These are phyloP conservation scores for Tetraselmis striata DNA, from an alignment of 139 green algal species.

Conservation along the genomic window DNA sequence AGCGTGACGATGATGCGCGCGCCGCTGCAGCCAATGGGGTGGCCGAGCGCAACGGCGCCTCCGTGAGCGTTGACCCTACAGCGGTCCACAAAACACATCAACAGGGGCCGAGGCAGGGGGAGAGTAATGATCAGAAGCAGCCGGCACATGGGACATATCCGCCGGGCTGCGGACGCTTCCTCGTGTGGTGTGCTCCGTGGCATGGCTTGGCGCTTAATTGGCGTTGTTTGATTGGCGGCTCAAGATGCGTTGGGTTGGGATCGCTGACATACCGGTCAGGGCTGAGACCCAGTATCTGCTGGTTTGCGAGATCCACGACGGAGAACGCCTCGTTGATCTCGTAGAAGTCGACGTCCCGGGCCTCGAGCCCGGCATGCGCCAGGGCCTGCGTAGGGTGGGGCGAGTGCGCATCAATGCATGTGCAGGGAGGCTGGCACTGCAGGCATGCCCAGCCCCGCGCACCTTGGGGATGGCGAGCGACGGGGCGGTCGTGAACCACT, in stretches of 20 bases:
- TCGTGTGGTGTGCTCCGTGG: no score
- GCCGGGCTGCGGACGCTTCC: no score
- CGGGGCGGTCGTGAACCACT: slow-evolving; percentile 76
- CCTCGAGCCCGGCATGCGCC: slow-evolving; percentile 25
- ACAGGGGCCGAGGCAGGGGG: no score
- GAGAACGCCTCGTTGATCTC: slow-evolving; percentile 94
- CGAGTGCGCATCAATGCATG: no score
- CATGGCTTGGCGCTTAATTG: no score
- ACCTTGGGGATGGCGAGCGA: slow-evolving; percentile 56
- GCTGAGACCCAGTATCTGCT: slow-evolving; percentile 38
- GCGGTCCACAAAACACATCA: no score
- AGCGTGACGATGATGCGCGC: slow-evolving; percentile 77
- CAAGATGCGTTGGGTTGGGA: no score
- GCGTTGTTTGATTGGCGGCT: no score
- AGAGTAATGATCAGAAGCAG: no score
- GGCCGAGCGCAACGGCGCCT: slow-evolving; percentile 80
- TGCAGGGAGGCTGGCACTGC: no score
- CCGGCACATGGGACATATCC: no score
- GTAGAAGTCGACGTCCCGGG: slow-evolving; percentile 60
- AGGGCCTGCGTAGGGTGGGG: slow-evolving; percentile 49
- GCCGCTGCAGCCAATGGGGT: slow-evolving; percentile 79
- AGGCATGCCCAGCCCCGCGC: no score
- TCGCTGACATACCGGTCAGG: not conserved
- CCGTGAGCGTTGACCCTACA: slow-evolving; percentile 81
- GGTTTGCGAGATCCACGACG: slow-evolving; percentile 70